Percentiles rank a stretch among this genome's conserved stretches.
Evolutionary conservation across 2,329 filamentous ascomycete species (phyloP).

Genomic region (Alternaria burnsii): DNA sequence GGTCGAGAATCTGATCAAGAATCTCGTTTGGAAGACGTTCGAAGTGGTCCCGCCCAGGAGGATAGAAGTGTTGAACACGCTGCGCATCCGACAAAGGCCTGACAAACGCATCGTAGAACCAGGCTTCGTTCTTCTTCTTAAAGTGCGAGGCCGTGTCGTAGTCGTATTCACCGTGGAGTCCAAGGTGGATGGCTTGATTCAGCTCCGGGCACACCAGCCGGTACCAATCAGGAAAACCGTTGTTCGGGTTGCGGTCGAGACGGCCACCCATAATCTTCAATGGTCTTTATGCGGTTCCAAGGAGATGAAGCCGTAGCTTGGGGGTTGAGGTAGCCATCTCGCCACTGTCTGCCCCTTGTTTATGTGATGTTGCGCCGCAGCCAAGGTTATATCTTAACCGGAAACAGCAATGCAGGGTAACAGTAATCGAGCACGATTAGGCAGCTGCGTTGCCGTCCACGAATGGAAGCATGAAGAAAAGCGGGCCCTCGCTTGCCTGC

Average conservation of each 20-base stretch:
- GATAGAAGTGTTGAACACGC: neutral
- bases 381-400: neutral
- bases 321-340: too few relatives aligned
- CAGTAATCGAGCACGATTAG: too few relatives aligned
- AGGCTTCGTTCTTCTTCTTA: neutral
- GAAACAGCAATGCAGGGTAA: neutral
- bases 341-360: neutral
- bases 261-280: neutral
- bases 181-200: neutral
- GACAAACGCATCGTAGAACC: neutral
- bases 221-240: neutral
- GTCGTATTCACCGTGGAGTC: neutral
- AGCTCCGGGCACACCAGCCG: neutral
- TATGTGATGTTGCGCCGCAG: neutral
- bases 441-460: too few relatives aligned
- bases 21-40: constrained; percentile 24
- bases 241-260: neutral
- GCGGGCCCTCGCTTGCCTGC: too few relatives aligned
- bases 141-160: neutral
- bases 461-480: too few relatives aligned
- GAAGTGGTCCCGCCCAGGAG: neutral
- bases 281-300: neutral
- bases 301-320: neutral
- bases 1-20: constrained; percentile 16
- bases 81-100: neutral